Base-by-base conservation (phyloP, 2,329 filamentous ascomycete genomes). In the Stachybotrys chlorohalonatus region DNA sequence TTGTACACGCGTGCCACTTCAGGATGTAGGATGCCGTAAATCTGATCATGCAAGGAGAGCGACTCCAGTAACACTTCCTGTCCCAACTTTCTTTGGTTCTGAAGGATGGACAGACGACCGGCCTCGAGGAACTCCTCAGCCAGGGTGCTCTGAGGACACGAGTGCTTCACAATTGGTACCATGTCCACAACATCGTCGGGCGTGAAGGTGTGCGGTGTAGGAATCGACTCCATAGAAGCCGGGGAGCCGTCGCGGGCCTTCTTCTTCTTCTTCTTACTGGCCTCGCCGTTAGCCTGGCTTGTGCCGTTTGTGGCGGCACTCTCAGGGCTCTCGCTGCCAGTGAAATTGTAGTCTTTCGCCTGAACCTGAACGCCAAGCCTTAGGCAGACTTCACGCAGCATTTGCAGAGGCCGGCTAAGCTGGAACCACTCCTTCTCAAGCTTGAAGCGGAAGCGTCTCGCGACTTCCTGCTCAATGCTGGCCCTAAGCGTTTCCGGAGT, bases 1-100 rank as follows among this genome's bases (percentile, higher is more conserved):
- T 96, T 93, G 77, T 99, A 99, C 31, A 95, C 88, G 59, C 92
- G 86, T 50, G 93, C 94, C 56, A 97, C 93, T 73, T 99, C 94
- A 1, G 94, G 92, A 68, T 99, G 94, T 31, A 99, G 80, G 55
- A 97, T 95, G 57, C 94, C 94, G 66, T 99, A 99, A 62, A 99
- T 97, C 72, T 99, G 94, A 77, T 99, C 94, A 66, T 99, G 93
- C 48, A 99, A 78, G 49, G 94, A 96, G 57, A 99, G 76, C 45
- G 92, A 96, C 72, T 99, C 94, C n/a, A 97, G 77, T 32, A 99
- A 82, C 55, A 99, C 81, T 71, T 99, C 94, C 72, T 96, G 92
- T 47, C 94, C 94, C 49, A 99, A 83, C 73, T 96, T 94, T 75
- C 89, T 93, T 76, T 99, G 91, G 68, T 90, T 87, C 69, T 97